Percentiles rank a stretch among this genome's conserved stretches.
Conservation (phyloP, 106 monocot species). For the Dactylorhiza incarnata region DNA sequence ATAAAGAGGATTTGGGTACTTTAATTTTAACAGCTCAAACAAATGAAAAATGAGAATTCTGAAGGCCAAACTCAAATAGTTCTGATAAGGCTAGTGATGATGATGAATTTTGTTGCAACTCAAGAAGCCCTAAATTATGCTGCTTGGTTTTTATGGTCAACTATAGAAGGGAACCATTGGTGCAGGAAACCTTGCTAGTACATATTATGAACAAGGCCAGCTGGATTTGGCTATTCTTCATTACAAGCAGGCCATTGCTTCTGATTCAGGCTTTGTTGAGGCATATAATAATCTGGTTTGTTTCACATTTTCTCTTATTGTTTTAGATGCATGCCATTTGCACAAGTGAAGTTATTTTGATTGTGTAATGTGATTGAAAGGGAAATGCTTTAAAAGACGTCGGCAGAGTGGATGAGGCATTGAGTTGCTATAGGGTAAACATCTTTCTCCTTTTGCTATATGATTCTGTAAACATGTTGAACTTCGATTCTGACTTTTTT, state of each 20-base stretch:
- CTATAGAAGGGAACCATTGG: slow-evolving; percentile 18
- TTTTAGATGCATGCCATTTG: neutral
- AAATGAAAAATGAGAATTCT: too few relatives aligned
- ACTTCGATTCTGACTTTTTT: neutral
- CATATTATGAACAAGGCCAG: slow-evolving; percentile 86
- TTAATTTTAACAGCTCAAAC: too few relatives aligned
- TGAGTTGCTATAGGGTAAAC: slow-evolving; percentile 62
- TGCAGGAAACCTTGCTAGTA: slow-evolving; percentile 78
- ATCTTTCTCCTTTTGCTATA: neutral
- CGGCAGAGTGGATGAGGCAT: slow-evolving; percentile 84
- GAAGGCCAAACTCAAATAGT: too few relatives aligned
- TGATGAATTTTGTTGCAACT: neutral
- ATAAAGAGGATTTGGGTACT: too few relatives aligned
- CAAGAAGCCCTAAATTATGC: neutral
- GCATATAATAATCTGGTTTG: slow-evolving; percentile 93
- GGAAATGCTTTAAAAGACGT: slow-evolving; percentile 95
- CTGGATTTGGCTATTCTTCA: slow-evolving; percentile 84
- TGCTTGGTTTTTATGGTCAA: neutral
- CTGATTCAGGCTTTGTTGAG: slow-evolving; percentile 77
- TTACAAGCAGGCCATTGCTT: slow-evolving; percentile 77
- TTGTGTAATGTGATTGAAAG: slow-evolving; percentile 12
- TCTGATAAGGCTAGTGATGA: too few relatives aligned
- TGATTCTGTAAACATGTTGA: neutral
- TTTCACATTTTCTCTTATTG: neutral
- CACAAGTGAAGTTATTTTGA: neutral